A percentile compares a stretch with the other conserved stretches of the same genome.
Conservation (phyloP, 805 yeast genomes). For the Ogataea naganishii region DNA sequence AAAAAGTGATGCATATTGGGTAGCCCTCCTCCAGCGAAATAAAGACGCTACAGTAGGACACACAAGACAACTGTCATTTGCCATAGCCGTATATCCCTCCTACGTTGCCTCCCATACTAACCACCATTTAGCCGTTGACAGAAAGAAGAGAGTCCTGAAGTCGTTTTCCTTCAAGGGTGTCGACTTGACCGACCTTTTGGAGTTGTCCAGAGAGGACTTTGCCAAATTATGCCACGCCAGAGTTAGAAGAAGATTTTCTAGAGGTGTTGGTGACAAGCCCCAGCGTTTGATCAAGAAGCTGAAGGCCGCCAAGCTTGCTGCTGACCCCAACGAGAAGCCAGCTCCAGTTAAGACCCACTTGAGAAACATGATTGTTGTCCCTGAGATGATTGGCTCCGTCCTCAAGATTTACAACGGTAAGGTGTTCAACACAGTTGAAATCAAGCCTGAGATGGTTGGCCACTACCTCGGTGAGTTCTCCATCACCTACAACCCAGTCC, state of each 20-base stretch:
- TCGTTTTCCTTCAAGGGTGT: conserved; percentile 99
- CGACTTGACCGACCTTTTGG: conserved; percentile 88
- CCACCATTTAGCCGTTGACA: conserved; percentile 43
- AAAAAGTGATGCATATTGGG: too few relatives aligned
- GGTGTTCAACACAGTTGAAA: conserved; percentile 97
- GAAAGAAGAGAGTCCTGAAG: conserved; percentile 89
- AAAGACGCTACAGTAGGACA: too few relatives aligned
- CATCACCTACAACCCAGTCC: conserved; percentile 98
- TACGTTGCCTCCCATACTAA: too few relatives aligned
- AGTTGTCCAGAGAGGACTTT: conserved; percentile 93
- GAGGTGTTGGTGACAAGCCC: conserved; percentile 94
- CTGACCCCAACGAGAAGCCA: conserved; percentile 94
- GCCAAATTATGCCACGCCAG: conserved; percentile 95
- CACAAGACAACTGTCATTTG: too few relatives aligned
- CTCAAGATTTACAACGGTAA: conserved; percentile 99
- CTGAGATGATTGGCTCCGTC: conserved; percentile 99
- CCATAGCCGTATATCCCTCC: too few relatives aligned
- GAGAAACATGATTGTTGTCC: conserved; percentile 97
- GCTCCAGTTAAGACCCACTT: conserved; percentile 97
- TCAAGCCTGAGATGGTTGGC: conserved; percentile 99
- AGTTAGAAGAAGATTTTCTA: conserved; percentile 99
- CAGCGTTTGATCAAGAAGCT: conserved; percentile 94
- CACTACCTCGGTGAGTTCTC: conserved; percentile 99
- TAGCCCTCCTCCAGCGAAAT: too few relatives aligned
- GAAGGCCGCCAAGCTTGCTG: conserved; percentile 91